phyloP scores from a whole-genome alignment of 2,329 filamentous ascomycete genomes.

The Cladophialophora psammophila region DNA sequence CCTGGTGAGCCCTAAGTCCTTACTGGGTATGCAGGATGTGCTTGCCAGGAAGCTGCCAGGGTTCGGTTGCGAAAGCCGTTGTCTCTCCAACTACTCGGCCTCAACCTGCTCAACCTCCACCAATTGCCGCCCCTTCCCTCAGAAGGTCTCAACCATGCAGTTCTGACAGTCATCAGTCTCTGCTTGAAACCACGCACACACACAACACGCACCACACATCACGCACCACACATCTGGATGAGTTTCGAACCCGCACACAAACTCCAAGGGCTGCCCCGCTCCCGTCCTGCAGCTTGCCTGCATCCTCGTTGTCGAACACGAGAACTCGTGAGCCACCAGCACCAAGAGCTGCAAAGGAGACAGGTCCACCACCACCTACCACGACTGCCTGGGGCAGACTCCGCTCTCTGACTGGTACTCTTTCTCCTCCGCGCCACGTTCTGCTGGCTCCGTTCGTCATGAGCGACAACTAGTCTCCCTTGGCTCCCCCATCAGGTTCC shows the following conservation, averaged over 20 bases:
- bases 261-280: background rate
- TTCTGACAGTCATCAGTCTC: background rate
- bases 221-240: background rate
- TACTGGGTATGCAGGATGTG: too few species aligned
- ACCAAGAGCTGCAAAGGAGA: background rate
- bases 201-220: background rate
- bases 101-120: background rate
- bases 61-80: too few species aligned
- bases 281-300: background rate
- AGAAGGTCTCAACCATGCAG: background rate
- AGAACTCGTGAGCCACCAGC: background rate
- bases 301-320: background rate
- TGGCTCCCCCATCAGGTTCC: constrained; percentile 16
- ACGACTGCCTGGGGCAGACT: background rate
- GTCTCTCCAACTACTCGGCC: background rate
- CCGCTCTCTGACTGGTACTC: background rate
- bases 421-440: constrained; percentile 18
- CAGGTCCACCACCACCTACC: background rate
- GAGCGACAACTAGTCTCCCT: background rate
- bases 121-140: background rate
- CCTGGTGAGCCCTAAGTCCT: too few species aligned
- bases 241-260: background rate
- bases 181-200: background rate
- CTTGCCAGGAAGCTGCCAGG: background rate
- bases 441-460: background rate